Percentiles rank a stretch among this genome's conserved stretches.
Conservation (phyloP, 345 rosid species). For the Ceriops tagal region DNA sequence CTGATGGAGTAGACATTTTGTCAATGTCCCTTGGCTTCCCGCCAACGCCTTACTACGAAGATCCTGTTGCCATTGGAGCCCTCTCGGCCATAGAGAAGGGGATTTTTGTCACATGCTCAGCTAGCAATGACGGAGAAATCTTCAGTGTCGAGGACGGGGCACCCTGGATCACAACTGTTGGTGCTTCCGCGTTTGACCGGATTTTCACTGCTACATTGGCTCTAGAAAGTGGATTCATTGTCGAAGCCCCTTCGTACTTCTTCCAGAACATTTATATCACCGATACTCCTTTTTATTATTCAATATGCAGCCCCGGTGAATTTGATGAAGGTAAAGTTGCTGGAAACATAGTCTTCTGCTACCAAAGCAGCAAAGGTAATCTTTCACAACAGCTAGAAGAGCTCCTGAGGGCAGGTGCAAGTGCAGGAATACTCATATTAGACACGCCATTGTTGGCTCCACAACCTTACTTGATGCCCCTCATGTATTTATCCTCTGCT, state of each 20-base stretch:
- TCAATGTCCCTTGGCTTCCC: constrained; percentile 52
- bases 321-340: constrained; percentile 24
- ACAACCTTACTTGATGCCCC: constrained; percentile 25
- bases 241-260: constrained; percentile 33
- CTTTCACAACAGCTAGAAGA: constrained; percentile 17
- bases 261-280: constrained; percentile 24
- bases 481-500: constrained; percentile 17
- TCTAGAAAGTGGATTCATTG: constrained; percentile 22
- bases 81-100: constrained; percentile 54
- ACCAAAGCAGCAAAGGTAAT: not conserved
- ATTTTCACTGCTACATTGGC: constrained; percentile 31
- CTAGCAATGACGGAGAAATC: constrained; percentile 50
- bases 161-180: constrained; percentile 49
- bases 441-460: constrained; percentile 14
- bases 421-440: constrained; percentile 27
- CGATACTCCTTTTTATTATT: constrained; percentile 28
- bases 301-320: constrained; percentile 19
- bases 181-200: constrained; percentile 45
- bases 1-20: constrained; percentile 60
- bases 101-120: constrained; percentile 38
- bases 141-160: constrained; percentile 32
- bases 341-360: constrained; percentile 42
- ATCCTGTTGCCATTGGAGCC: constrained; percentile 51
- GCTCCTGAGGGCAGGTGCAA: constrained; percentile 34
- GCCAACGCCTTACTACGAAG: constrained; percentile 27